A percentile compares a stretch with the other conserved stretches of the same genome.
Conservation (phyloP, 352 stramenopile species). For the Phytopythium vexans region DNA sequence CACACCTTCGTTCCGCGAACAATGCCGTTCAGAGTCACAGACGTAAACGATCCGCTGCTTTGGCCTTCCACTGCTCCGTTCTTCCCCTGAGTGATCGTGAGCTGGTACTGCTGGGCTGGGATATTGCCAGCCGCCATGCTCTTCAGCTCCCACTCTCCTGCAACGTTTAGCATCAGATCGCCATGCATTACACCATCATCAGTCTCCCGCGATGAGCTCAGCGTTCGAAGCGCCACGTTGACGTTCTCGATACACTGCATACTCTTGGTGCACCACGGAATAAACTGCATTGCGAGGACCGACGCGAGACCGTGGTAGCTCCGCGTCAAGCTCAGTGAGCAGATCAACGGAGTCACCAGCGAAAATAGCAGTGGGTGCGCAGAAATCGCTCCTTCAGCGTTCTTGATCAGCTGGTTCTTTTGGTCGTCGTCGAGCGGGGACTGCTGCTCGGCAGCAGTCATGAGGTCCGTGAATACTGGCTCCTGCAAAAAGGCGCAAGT, state of each 20-base stretch:
- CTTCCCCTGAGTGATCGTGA: constrained; percentile 65
- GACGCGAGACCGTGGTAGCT: constrained; percentile 69
- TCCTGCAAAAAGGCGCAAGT: constrained; percentile 48
- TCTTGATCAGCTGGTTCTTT: constrained; percentile 12
- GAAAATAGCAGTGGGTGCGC: constrained; percentile 54
- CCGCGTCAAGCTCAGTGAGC: constrained; percentile 56
- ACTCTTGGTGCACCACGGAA: constrained; percentile 72
- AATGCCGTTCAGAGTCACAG: constrained; percentile 72
- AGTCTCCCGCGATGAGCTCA: constrained; percentile 20
- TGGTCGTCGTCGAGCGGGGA: constrained; percentile 8
- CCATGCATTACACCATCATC: constrained; percentile 18
- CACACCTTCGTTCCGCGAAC: constrained; percentile 78
- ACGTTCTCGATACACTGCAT: constrained; percentile 68
- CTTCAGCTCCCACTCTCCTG: constrained; percentile 85
- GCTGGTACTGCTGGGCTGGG: constrained; percentile 82
- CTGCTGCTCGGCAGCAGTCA: constrained; percentile 18
- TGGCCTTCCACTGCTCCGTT: constrained; percentile 63
- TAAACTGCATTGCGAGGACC: constrained; percentile 65
- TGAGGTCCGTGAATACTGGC: constrained; percentile 16
- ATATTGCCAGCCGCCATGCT: constrained; percentile 86
- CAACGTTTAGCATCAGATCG: constrained; percentile 60
- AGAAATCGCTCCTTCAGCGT: constrained; percentile 32
- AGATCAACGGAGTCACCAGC: constrained; percentile 64
- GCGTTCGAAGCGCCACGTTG: constrained; percentile 40
- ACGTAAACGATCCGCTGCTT: constrained; percentile 80